phyloP scores from a whole-genome alignment of 768 basidiomycete genomes.

The Lyophyllum atratum region DNA sequence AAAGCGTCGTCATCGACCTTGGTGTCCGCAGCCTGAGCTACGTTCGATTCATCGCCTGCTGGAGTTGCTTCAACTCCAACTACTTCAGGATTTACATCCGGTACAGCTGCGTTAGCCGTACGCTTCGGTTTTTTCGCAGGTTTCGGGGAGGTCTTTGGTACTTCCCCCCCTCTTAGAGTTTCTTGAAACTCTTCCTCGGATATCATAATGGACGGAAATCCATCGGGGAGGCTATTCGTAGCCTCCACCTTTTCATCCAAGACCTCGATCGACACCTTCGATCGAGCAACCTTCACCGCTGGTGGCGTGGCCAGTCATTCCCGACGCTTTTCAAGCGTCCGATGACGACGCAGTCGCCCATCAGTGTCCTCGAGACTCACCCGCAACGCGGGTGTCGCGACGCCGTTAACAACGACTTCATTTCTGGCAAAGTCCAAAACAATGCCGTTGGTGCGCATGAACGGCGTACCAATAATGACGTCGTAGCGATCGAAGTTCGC shows the following conservation, averaged over 20 bases:
- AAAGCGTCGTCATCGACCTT: too few relatives aligned
- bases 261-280: background rate
- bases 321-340: slow-evolving; percentile 1
- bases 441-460: slow-evolving; percentile 25
- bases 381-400: background rate
- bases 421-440: slow-evolving; percentile 24
- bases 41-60: too few relatives aligned
- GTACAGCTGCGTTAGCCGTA: too few relatives aligned
- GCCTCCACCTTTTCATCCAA: background rate
- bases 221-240: background rate
- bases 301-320: background rate
- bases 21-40: too few relatives aligned
- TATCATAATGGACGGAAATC: background rate
- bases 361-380: background rate
- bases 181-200: slow-evolving; percentile 6
- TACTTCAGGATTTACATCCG: too few relatives aligned
- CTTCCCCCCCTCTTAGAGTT: slow-evolving; percentile 6
- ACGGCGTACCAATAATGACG: slow-evolving; percentile 35
- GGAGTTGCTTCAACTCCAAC: too few relatives aligned
- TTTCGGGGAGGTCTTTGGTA: too few relatives aligned
- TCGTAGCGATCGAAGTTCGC: slow-evolving; percentile 38
- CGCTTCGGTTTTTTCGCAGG: too few relatives aligned
- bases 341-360: background rate
- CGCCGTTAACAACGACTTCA: slow-evolving; percentile 12
- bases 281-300: background rate